These are phyloP conservation scores for Colletotrichum incanum DNA, from an alignment of 2,329 filamentous ascomycete species.

Conservation along the genomic window DNA sequence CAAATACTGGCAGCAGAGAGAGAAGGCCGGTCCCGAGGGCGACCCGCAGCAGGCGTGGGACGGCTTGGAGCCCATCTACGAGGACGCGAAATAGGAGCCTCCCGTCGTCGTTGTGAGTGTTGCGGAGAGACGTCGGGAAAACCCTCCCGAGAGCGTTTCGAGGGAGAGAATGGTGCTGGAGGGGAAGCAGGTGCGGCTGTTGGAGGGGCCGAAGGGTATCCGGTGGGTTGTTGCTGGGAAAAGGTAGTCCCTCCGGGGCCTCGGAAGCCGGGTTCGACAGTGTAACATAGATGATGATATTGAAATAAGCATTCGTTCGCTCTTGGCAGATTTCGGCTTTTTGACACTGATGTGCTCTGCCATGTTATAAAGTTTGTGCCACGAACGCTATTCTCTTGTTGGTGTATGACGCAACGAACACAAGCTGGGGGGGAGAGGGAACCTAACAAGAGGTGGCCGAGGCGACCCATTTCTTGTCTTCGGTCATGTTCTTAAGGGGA, in stretches of 20 bases:
- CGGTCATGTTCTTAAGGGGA: too few relatives aligned
- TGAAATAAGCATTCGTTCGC: slow-evolving; percentile 35
- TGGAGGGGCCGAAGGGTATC: background rate
- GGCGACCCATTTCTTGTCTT: too few relatives aligned
- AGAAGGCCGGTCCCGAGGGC: slow-evolving; percentile 74
- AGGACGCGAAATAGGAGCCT: slow-evolving; percentile 47
- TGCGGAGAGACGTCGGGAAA: background rate
- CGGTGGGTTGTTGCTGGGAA: slow-evolving; percentile 19
- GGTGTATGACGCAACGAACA: too few relatives aligned
- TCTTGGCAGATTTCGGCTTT: background rate
- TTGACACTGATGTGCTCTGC: background rate
- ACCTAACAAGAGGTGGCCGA: too few relatives aligned
- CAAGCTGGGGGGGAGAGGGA: too few relatives aligned
- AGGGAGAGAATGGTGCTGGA: background rate
- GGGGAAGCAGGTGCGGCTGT: slow-evolving; percentile 5
- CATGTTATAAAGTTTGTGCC: too few relatives aligned
- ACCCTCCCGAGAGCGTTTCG: background rate
- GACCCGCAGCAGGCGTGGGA: slow-evolving; percentile 73
- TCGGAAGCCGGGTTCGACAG: slow-evolving; percentile 11
- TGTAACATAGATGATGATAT: slow-evolving; percentile 26
- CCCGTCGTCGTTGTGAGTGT: background rate
- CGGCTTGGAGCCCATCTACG: slow-evolving; percentile 83
- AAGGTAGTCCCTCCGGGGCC: slow-evolving; percentile 1
- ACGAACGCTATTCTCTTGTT: too few relatives aligned
- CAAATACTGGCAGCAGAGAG: slow-evolving; percentile 86